Conservation (phyloP, 1,139 yeast genomes). For the Candida frijolesensis region DNA sequence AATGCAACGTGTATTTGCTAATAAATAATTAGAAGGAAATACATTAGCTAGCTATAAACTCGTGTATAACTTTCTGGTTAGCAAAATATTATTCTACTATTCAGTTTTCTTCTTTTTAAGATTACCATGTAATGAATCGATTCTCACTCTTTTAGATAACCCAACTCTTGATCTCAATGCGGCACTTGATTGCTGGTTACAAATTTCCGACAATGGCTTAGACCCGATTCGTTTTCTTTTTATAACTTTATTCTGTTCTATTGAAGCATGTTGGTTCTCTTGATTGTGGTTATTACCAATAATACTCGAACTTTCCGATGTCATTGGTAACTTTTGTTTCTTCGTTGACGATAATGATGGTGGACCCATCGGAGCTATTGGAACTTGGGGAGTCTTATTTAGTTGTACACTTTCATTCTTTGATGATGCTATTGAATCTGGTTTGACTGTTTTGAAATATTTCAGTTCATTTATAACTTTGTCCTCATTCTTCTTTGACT, state of each 20-base stretch:
- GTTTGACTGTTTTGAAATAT: background rate
- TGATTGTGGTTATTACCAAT: conserved; percentile 1
- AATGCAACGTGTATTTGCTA: background rate
- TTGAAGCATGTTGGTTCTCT: background rate
- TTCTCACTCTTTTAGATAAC: conserved; percentile 28
- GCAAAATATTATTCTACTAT: background rate
- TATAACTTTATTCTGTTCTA: background rate
- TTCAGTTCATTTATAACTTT: background rate
- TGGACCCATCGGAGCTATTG: background rate
- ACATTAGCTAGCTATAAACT: background rate
- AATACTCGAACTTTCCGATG: background rate
- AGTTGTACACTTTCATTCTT: background rate
- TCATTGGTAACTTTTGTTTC: background rate
- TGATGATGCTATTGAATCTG: background rate
- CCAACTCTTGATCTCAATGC: conserved; percentile 31
- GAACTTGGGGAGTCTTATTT: background rate
- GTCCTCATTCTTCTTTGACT: background rate
- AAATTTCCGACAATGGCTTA: conserved; percentile 18
- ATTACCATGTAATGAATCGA: conserved; percentile 36
- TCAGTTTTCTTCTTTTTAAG: conserved; percentile 11
- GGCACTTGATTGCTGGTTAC: conserved; percentile 14
- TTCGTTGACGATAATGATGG: background rate
- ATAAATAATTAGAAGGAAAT: background rate
- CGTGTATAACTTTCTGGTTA: no score
- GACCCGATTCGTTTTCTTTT: conserved; percentile 12